These are phyloP conservation scores for Ceratocystis albifundus DNA, from an alignment of 2,329 filamentous ascomycete genomes.

Conservation along the genomic window DNA sequence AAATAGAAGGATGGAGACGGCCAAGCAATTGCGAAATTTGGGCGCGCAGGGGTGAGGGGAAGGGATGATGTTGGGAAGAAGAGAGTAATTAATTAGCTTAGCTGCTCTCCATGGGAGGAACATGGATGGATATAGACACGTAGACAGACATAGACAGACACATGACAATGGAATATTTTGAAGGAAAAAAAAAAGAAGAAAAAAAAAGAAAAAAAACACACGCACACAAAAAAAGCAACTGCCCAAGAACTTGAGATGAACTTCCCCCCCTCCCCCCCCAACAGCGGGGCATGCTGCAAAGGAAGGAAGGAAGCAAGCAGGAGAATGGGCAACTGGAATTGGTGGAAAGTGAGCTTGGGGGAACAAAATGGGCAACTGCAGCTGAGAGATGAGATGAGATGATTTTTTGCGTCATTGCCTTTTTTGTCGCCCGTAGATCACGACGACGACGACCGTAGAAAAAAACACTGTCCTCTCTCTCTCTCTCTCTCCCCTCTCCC, in stretches of 20 bases:
- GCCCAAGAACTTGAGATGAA: conserved; percentile 1
- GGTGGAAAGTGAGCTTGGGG: neutral
- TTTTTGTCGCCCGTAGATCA: conserved; percentile 3
- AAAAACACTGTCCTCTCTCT: neutral
- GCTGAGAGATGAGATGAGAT: conserved; percentile 3
- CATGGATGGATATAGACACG: too few relatives aligned
- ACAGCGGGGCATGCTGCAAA: too few relatives aligned
- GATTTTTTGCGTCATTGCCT: conserved; percentile 1
- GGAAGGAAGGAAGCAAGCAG: neutral
- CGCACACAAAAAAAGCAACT: neutral
- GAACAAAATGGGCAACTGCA: neutral
- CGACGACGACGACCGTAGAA: neutral
- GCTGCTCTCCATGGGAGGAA: too few relatives aligned
- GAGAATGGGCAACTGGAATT: neutral
- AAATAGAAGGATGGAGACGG: neutral
- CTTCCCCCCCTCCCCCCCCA: neutral
- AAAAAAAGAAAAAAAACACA: too few relatives aligned
- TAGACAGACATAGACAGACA: too few relatives aligned
- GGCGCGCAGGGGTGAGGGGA: neutral
- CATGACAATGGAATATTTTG: neutral
- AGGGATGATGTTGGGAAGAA: too few relatives aligned
- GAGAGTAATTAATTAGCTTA: neutral
- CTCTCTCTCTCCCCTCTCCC: too few relatives aligned
- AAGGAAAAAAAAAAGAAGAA: too few relatives aligned
- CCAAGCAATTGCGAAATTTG: conserved; percentile 7